Evolutionary conservation across 2,329 filamentous ascomycete genomes (phyloP).

Genomic region (Davidsoniella neocaledoniae): DNA sequence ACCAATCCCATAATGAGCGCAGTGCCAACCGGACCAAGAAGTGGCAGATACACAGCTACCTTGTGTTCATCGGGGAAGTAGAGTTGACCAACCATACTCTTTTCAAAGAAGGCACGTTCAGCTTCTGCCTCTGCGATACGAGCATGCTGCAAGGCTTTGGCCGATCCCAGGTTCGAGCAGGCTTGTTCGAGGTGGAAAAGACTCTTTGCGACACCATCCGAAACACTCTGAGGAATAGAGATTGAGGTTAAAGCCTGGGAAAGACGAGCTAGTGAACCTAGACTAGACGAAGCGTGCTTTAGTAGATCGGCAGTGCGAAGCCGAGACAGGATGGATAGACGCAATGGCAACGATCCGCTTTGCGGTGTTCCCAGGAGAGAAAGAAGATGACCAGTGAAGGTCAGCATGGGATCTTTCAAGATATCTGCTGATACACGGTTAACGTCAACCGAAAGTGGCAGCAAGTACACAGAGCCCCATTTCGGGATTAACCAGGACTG

Average conservation of each 20-base stretch:
- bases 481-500: slow-evolving; percentile 84
- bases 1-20: slow-evolving; percentile 70
- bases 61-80: slow-evolving; percentile 99
- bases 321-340: slow-evolving; percentile 70
- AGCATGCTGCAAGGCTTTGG: slow-evolving; percentile 60
- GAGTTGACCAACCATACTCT: slow-evolving; percentile 95
- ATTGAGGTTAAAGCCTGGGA: slow-evolving; percentile 75
- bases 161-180: slow-evolving; percentile 51
- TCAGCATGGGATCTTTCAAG: slow-evolving; percentile 67
- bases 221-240: slow-evolving; percentile 74
- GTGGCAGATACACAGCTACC: slow-evolving; percentile 82
- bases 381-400: slow-evolving; percentile 79
- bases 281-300: slow-evolving; percentile 76
- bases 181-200: slow-evolving; percentile 62
- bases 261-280: slow-evolving; percentile 81
- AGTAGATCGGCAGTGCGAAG: slow-evolving; percentile 73
- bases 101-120: slow-evolving; percentile 92
- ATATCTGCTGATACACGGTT: slow-evolving; percentile 43
- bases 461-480: slow-evolving; percentile 61
- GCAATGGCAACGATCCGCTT: slow-evolving; percentile 67
- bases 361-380: slow-evolving; percentile 74
- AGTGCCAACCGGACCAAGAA: slow-evolving; percentile 80
- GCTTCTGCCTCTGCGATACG: slow-evolving; percentile 75
- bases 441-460: slow-evolving; percentile 28
- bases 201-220: slow-evolving; percentile 66